Base-by-base conservation (phyloP, 1,284 basidiomycete species). In the Malassezia japonica region DNA sequence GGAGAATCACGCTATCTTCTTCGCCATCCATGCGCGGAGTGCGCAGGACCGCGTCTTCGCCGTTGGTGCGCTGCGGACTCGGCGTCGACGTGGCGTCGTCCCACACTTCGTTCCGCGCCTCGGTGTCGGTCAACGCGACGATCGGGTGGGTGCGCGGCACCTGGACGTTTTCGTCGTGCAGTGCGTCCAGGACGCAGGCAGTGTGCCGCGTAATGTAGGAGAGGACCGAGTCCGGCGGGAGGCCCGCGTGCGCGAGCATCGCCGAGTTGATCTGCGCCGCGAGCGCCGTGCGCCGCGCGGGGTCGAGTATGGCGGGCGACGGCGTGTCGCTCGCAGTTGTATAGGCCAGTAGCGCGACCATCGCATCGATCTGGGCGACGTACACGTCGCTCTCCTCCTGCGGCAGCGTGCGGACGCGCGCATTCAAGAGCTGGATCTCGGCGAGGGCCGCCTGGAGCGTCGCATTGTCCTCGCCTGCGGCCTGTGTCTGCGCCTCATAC, bases 221-320 rank as follows among this genome's bases (percentile, higher is more conserved):
- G 27, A 46, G 32, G 13, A 40, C 40, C 4, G 50, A 10, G 27
- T 32, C 1, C 76, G 85, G 67, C 61, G 86, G 86, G 76, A 4
- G 41, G 27, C 48, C 48, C 4, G 16, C 27, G 10, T 29, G 9
- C 28, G 27, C 40, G 5, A 91, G 74, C 44, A 91, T 86, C 9
- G 88, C 88, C 41, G 81, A 80, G 60, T 90, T 85, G 46, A 92
- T 82, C 74, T 89, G 85, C 52, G 86, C 83, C 1, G 87, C 87
- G 5, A 91, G 79, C 6, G 80, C 80, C 60, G 85, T 83, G 46
- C 87, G 79, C 51, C 86, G 76, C 50, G 80, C 80, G 67, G 83
- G 81, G 44, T 79, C 78, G 52, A 91, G 73, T 70, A 89, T 89
- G 43, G 77, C 79, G 13, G 80, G 72, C 40, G 77, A 77, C 68